phyloP scores from a whole-genome alignment of 768 basidiomycete genomes.

The Agaricus subrufescens region DNA sequence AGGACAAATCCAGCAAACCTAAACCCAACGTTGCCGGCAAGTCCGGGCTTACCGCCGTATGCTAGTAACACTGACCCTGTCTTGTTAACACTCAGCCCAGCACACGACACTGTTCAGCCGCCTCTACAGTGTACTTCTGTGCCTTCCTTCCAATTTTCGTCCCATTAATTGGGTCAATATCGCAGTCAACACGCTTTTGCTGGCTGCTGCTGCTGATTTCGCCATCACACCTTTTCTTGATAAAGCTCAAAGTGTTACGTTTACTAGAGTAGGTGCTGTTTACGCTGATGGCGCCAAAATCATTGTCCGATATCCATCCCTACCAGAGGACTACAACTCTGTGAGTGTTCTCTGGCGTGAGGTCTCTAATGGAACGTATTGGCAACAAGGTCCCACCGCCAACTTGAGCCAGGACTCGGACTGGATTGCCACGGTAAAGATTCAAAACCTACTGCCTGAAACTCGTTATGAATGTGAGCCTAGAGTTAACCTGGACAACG shows the following conservation, averaged over 20 bases:
- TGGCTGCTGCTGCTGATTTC: constrained; percentile 42
- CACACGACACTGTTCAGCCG: constrained; percentile 1
- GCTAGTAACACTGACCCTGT: background rate
- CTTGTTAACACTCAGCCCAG: background rate
- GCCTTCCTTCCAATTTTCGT: constrained; percentile 29
- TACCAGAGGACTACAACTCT: constrained; percentile 25
- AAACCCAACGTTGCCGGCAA: background rate
- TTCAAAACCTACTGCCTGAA: constrained; percentile 62
- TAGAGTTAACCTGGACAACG: constrained; percentile 1
- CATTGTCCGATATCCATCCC: constrained; percentile 51
- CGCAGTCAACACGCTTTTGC: constrained; percentile 27
- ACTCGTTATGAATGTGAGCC: constrained; percentile 67
- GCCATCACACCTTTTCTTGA: constrained; percentile 51
- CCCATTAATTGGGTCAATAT: constrained; percentile 24
- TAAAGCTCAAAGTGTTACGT: constrained; percentile 49
- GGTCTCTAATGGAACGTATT: constrained; percentile 24
- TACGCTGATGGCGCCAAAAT: constrained; percentile 62
- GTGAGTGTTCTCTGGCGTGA: constrained; percentile 46
- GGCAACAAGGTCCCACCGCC: constrained; percentile 53
- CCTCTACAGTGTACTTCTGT: constrained; percentile 23
- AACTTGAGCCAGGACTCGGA: constrained; percentile 41
- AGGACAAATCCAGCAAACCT: background rate
- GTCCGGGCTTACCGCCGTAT: background rate
- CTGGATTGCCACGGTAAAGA: constrained; percentile 51
- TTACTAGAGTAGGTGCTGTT: constrained; percentile 68